These are phyloP conservation scores for Lepidium sativum DNA, from an alignment of 345 rosid species.

Conservation along the genomic window DNA sequence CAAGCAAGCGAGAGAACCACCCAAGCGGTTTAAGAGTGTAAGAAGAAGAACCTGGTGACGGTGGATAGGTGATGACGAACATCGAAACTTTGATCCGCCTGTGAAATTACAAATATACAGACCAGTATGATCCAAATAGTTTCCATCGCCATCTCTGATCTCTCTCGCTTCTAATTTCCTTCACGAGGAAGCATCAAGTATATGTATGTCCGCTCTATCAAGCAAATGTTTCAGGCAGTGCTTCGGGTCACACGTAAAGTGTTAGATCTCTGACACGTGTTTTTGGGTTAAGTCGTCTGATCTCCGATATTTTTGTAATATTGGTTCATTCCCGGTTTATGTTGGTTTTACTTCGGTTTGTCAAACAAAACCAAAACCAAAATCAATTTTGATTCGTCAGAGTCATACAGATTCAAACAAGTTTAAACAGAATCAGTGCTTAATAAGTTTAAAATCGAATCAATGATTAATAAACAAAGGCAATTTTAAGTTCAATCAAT, in stretches of 20 bases:
- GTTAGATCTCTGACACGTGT: no score
- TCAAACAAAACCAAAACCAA: no score
- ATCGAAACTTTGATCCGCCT: slow-evolving; percentile 46
- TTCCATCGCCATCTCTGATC: slow-evolving; percentile 23
- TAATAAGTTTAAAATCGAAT: no score
- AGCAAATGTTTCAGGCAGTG: not conserved
- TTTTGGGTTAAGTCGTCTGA: no score
- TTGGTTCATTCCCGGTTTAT: no score
- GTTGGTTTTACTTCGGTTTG: no score
- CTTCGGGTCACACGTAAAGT: not conserved
- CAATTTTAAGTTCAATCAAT: no score
- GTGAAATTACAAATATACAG: slow-evolving; percentile 14
- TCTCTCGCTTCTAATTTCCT: slow-evolving; percentile 13
- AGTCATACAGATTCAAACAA: no score
- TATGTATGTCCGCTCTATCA: not conserved
- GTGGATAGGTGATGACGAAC: slow-evolving; percentile 69
- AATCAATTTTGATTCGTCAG: no score
- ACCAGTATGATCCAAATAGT: slow-evolving; percentile 15
- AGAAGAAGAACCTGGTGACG: slow-evolving; percentile 42
- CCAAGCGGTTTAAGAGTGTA: not conserved
- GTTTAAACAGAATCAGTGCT: no score
- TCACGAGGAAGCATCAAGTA: not conserved
- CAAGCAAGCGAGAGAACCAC: not conserved
- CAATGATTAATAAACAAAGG: no score
- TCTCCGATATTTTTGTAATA: no score